phyloP scores from a whole-genome alignment of 495 filamentous ascomycete species.

The Aspergillus sparsus region DNA sequence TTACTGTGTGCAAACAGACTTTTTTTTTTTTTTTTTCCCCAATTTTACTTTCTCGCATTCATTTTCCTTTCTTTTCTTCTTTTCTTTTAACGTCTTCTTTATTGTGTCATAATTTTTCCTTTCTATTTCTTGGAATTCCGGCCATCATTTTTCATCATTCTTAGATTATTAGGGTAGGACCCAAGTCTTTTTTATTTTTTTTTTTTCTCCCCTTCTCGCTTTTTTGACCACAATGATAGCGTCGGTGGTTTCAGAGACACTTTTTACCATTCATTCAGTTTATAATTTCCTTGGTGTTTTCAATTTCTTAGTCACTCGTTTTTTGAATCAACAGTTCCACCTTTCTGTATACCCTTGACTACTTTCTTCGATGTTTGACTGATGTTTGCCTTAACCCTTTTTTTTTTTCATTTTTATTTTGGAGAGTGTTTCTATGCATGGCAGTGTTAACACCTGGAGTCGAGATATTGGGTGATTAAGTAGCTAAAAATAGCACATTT shows the following conservation, averaged over 20 bases:
- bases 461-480: no score
- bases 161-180: slow-evolving; percentile 19
- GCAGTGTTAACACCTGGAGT: no score
- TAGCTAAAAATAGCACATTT: no score
- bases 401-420: slow-evolving; percentile 3
- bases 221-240: slow-evolving; percentile 10
- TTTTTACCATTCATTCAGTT: slow-evolving; percentile 21
- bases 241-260: slow-evolving; percentile 10
- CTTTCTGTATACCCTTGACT: slow-evolving; percentile 12
- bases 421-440: no score
- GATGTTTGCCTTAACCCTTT: slow-evolving; percentile 26
- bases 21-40: slow-evolving; percentile 26
- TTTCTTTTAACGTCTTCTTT: slow-evolving; percentile 22
- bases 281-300: slow-evolving; percentile 19
- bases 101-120: slow-evolving; percentile 19
- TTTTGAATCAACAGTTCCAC: background rate
- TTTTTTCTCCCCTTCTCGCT: slow-evolving; percentile 7
- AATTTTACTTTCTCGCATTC: slow-evolving; percentile 14
- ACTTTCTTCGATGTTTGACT: slow-evolving; percentile 9
- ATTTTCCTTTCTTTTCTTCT: slow-evolving; percentile 17
- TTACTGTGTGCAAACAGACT: slow-evolving; percentile 44
- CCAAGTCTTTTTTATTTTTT: slow-evolving; percentile 16
- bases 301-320: slow-evolving; percentile 19
- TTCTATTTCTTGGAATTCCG: slow-evolving; percentile 7
- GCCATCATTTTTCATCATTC: slow-evolving; percentile 19